Evolutionary conservation across 169 alveolate genomes (phyloP), one percentile per base, ranked within the genome.

Genomic region (Eimeria acervulina): DNA sequence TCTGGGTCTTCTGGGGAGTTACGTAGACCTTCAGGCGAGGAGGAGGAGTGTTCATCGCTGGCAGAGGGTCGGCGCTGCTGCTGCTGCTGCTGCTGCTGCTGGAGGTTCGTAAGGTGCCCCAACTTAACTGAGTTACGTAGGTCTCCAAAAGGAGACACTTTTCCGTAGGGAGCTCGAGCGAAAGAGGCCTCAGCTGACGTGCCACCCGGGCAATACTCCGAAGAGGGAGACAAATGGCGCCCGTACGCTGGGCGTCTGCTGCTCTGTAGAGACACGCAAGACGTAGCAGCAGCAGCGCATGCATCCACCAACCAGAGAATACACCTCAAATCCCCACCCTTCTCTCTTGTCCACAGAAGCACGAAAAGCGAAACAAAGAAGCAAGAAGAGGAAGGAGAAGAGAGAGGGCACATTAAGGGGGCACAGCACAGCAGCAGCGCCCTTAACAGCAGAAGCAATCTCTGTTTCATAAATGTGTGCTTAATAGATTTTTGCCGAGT

Each of bases 11-110:
- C 91, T 28, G 70, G 76, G 21, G 74, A 51, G 38, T 52, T 51
- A 23, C 61, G 91, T 28, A 33, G 74, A 2, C 91, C 91, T 10
- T 83, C 91, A n/a, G 70, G 91, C 4, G 91, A 83, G 28, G 91
- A 83, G 10, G 61, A 52, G 40, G 91, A 83, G 15, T 28, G 76
- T 26, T 51, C 91, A 38, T 83, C 91, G 33, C 91, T 83, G 52
- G 76, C 74, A 8, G 91, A 83, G 70, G 70, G 74, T 2, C 52
- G 91, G 17, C 52, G 52, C 47, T 26, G 91, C 26, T 28, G 59
- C 52, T 15, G 91, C n/a, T n/a, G n/a, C n/a, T 36, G 91, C 6
- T 36, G 52, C 47, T 26, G 91, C 26, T 28, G 59, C 52, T 15
- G 91, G 1, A 66, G 10, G 6, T 74, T 33, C 33, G 76, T 31